phyloP scores from a whole-genome alignment of 176 grass and related monocot genomes.

The Avena atlantica region DNA sequence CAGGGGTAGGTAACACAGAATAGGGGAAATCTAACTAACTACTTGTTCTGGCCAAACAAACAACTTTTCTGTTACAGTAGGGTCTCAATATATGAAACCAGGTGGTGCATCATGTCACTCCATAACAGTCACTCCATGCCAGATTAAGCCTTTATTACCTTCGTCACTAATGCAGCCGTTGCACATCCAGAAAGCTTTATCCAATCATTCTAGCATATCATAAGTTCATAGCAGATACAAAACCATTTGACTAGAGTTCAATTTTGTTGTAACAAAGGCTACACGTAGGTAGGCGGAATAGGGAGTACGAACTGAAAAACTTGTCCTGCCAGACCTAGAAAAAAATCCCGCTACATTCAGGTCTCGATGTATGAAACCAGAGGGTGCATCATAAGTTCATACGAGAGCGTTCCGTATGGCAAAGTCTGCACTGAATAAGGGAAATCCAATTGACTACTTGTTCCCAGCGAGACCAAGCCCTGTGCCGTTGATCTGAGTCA shows the following conservation, averaged over 20 bases:
- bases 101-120: not conserved
- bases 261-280: not conserved
- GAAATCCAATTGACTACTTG: not conserved
- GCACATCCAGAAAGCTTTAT: not conserved
- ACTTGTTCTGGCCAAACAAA: not conserved
- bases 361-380: not conserved
- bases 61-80: not conserved
- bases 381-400: not conserved
- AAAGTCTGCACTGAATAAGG: not conserved
- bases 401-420: not conserved
- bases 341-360: not conserved
- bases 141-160: slow-evolving; percentile 10
- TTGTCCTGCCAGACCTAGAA: not conserved
- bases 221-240: not conserved
- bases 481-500: not conserved
- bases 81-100: not conserved
- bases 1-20: not conserved
- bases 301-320: not conserved
- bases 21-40: not conserved
- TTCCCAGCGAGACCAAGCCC: not conserved
- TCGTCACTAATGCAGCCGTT: not conserved
- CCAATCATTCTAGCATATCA: slow-evolving; percentile 10
- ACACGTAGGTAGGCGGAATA: not conserved
- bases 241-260: not conserved
- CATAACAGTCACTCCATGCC: not conserved